Base-by-base conservation (phyloP, 1,284 basidiomycete species). In the Heterobasidion occidentale region DNA sequence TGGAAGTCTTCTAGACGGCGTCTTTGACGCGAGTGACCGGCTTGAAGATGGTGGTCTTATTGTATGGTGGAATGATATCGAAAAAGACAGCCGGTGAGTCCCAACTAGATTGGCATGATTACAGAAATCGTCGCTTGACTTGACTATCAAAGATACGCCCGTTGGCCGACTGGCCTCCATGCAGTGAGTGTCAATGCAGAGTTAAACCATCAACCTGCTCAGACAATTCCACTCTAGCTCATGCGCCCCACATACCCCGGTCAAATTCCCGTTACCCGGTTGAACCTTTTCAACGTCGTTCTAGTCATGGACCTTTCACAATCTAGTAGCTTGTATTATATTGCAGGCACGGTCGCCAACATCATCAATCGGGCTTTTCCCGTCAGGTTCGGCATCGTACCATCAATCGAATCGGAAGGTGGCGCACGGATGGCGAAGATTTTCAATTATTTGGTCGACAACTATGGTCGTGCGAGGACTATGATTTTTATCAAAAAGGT, bases 11-110 rank as follows among this genome's bases (percentile, higher is more conserved):
- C 67, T 90, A 36, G 91, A 93, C 57, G 88, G 86, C 0, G 64
- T 95, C 9, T 88, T 94, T 53, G 94, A 97, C 69, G 88, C 92
- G 2, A 92, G 90, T 59, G 94, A 98, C 67, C 76, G 90, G n/a
- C 64, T 67, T 6, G 94, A 97, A 69, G 89, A 81, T 1, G 90
- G 88, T 0, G 78, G 75, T 14, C 78, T 88, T 2, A 81, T 97
- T 52, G 67, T 85, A 0, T 98, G 90, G 83, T 87, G 89, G 82
- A 98, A 98, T 69, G 88, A 98, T 70, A 70, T 98, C 27, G 88
- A 92, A 71, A 89, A 84, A 59, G 95, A 98, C 66, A 74, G 71
- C n/a, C 75, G 81, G 77, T 89, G 70, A 56, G 72, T 69, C 54
- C 46, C 58, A 36, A 35, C 7, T 17, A n/a, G 9, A 42, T 27